phyloP scores from a whole-genome alignment of 2,329 filamentous ascomycete genomes.

The Colletotrichum sansevieriae region DNA sequence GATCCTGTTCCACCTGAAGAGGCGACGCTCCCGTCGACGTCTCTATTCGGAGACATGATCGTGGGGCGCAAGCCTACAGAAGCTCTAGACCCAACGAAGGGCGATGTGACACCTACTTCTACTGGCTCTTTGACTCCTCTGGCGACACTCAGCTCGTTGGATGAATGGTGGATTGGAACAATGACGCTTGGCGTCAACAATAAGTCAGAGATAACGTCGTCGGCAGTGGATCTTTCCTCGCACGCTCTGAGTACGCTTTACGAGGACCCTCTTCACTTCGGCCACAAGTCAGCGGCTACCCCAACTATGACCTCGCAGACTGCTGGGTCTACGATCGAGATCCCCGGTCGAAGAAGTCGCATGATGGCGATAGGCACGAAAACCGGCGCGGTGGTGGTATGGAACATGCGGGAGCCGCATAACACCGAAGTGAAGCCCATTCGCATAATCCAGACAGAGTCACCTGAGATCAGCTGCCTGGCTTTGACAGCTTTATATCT shows the following conservation, averaged over 20 bases:
- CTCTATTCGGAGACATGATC: conserved; percentile 47
- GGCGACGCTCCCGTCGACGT: conserved; percentile 39
- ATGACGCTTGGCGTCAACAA: conserved; percentile 52
- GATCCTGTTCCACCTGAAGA: not conserved
- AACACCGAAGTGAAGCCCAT: conserved; percentile 75
- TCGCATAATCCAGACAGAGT: conserved; percentile 90
- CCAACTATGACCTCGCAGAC: conserved; percentile 58
- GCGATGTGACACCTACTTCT: conserved; percentile 26
- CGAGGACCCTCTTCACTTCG: conserved; percentile 80
- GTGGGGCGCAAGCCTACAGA: conserved; percentile 11
- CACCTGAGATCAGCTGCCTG: conserved; percentile 85
- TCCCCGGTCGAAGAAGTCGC: conserved; percentile 87
- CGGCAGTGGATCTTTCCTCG: conserved; percentile 79
- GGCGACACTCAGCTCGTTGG: conserved; percentile 32
- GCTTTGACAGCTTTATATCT: conserved; percentile 88
- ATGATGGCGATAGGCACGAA: conserved; percentile 86
- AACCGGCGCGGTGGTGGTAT: conserved; percentile 81
- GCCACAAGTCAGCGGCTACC: conserved; percentile 59
- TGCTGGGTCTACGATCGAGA: conserved; percentile 59
- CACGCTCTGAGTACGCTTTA: conserved; percentile 77
- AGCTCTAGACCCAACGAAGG: not conserved
- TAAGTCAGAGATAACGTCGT: conserved; percentile 74
- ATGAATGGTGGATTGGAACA: conserved; percentile 36
- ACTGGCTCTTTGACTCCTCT: conserved; percentile 33
- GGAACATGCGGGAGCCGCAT: conserved; percentile 82